Evolutionary conservation across 495 filamentous ascomycete species (phyloP).

Genomic region (Darksidea phi): DNA sequence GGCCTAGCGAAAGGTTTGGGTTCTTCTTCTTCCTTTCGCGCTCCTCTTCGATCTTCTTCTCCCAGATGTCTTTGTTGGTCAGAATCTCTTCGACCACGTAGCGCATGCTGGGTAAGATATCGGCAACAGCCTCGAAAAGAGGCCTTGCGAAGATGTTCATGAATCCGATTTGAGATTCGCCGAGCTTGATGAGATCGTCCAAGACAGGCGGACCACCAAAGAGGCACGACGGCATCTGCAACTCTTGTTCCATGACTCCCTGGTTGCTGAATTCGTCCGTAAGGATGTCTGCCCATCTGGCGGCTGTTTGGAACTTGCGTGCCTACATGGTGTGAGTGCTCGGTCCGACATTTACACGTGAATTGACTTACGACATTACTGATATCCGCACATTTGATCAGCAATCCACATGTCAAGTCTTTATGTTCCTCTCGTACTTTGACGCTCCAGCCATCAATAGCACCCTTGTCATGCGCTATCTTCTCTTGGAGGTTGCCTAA

Average conservation of each 20-base stretch:
- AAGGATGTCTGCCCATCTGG: conserved; percentile 83
- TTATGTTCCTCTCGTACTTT: conserved; percentile 70
- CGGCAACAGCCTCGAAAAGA: conserved; percentile 79
- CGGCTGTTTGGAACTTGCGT: conserved; percentile 74
- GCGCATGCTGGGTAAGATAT: conserved; percentile 77
- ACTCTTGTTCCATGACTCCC: conserved; percentile 83
- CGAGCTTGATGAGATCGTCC: conserved; percentile 77
- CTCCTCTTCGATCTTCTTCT: conserved; percentile 60
- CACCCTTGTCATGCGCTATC: conserved; percentile 59
- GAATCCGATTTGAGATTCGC: conserved; percentile 84
- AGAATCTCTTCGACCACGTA: conserved; percentile 80
- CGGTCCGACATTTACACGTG: conserved; percentile 34
- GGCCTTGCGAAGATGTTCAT: conserved; percentile 94
- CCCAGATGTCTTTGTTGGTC: conserved; percentile 71
- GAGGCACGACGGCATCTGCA: conserved; percentile 80
- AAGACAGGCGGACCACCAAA: conserved; percentile 79
- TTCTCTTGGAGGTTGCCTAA: conserved; percentile 74
- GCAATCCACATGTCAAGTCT: conserved; percentile 75
- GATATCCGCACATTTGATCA: conserved; percentile 98
- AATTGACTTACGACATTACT: conserved; percentile 77
- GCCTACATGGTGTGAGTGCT: conserved; percentile 56
- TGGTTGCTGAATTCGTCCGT: conserved; percentile 94
- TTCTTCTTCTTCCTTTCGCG: conserved; percentile 30
- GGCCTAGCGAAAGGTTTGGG: conserved; percentile 9
- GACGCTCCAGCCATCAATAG: conserved; percentile 65